Base-by-base conservation (phyloP, 169 alveolate species). In the Eimeria acervulina region DNA sequence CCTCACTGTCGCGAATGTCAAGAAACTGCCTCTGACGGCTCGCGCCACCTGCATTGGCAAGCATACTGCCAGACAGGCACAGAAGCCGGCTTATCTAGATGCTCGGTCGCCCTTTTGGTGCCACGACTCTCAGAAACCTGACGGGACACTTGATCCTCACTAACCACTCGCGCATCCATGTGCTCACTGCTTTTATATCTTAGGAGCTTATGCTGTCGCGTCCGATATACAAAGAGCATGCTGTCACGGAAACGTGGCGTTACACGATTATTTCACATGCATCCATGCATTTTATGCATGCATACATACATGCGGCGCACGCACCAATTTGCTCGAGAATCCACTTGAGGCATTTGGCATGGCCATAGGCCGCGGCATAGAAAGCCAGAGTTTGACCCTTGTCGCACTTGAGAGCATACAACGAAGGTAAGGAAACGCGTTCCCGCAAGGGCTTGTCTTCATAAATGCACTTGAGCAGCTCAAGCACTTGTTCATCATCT, bases 321-420 rank as follows among this genome's bases (percentile, higher is more conserved):
- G 36, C 23, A 87, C 93, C 81, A 36, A 72, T 44, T 63, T 87
- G 93, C 31, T 55, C 93, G 42, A 87, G 93, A 2, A 87, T 87
- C 93, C 81, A 87, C 42, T 33, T 40, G 23, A 87, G 93, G 81
- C 93, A 87, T 23, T 87, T 87, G 61, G 81, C 44, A 42, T 87
- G 93, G 81, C 93, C 93, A 28, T 87, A 87, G n/a, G 93, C 81
- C 33, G 93, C 93, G 26, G 93, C 93, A 72, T 87, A 87, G 70
- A 87, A 63, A 0, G 93, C 93, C 40, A 87, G 81, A 1, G 93
- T 87, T n/a, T 87, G 93, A 33, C 93, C 93, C 12, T 40, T 59
- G 44, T 63, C 42, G 83, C 93, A 87, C 36, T 61, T 55, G 44
- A 87, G 61, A 17, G 38, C 55, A 59, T 63, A 7, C 12, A 87